A percentile compares a stretch with the other conserved stretches of the same genome.
These are phyloP conservation scores for Hepatocystis sp. DNA, from an alignment of 169 alveolate genomes.

Conservation along the genomic window DNA sequence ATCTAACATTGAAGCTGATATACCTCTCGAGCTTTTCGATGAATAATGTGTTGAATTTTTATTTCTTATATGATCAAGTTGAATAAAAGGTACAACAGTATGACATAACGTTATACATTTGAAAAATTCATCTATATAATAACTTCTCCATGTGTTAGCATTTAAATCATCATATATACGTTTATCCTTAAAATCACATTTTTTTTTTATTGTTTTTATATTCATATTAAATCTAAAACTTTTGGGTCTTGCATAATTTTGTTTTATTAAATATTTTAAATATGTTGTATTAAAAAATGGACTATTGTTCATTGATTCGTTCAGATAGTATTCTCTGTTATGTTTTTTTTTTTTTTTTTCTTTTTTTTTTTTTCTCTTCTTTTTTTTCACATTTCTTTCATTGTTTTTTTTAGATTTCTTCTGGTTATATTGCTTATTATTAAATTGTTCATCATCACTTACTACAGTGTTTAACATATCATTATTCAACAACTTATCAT, in stretches of 20 bases:
- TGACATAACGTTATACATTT: constrained; percentile 73
- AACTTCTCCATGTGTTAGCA: constrained; percentile 67
- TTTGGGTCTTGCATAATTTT: constrained; percentile 47
- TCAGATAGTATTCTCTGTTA: background rate
- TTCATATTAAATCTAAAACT: constrained; percentile 47
- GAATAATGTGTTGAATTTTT: constrained; percentile 27
- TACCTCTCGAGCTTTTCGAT: constrained; percentile 46
- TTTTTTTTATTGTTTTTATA: constrained; percentile 4
- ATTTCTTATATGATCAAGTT: constrained; percentile 55
- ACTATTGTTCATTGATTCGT: background rate
- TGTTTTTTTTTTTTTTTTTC: background rate
- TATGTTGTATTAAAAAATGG: constrained; percentile 33
- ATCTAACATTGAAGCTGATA: too few species aligned
- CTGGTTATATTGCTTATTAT: too few species aligned
- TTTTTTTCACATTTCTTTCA: background rate
- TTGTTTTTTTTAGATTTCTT: too few species aligned
- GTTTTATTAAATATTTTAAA: constrained; percentile 51
- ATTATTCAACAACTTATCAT: background rate
- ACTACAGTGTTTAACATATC: background rate
- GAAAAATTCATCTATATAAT: constrained; percentile 73
- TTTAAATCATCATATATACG: constrained; percentile 65
- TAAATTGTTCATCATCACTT: too few species aligned
- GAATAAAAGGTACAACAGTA: constrained; percentile 56
- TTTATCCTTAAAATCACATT: constrained; percentile 71
- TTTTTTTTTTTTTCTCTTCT: background rate